Evolutionary conservation across 805 yeast species (phyloP), one percentile per base, ranked within the genome.

Genomic region (Wickerhamomyces chambardii): DNA sequence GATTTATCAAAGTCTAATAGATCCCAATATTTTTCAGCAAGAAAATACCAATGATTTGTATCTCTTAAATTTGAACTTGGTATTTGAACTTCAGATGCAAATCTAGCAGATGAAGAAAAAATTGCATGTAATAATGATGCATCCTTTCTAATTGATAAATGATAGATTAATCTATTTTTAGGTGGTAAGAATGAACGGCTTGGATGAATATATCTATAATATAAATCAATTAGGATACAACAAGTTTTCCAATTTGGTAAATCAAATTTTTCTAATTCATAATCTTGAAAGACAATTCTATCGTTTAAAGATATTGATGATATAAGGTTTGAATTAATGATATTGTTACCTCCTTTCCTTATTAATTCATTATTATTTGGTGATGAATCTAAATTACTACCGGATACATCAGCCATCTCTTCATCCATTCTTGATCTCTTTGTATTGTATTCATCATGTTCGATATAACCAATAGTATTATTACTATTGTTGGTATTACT

Each of bases 171-270:
- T 6, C 49, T 34, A 10, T 45, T 42, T 35, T 59, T 60, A 25
- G 60, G 49, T 2, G 70, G 68, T 5, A 68, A 41, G 7, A 60
- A 47, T 15, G 60, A 55, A 31, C 59, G 50, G 6, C 61, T 51
- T 7, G 63, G 56, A 35, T 65, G 61, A n/a, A 59, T 51, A 42
- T 65, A 68, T 29, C 63, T 47, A 43, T 63, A 68, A 40, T 54
- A 67, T 7, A 64, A 38, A 35, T 64, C 67, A 29, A 66, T 46
- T 29, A 66, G 40, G 3, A 47, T 39, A 27, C 50, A 51, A 3
- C 63, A 48, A 1, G 58, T 54, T 30, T 43, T 38, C 55, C 60
- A 55, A 27, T 53, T 38, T 4, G 73, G 73, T 7, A 67, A 45
- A 7, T 63, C 67, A 30, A 53, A 50, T 26, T 40, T 40, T 9